Evolutionary conservation across 495 filamentous ascomycete genomes (phyloP).

Genomic region (Aspergillus hancockii): DNA sequence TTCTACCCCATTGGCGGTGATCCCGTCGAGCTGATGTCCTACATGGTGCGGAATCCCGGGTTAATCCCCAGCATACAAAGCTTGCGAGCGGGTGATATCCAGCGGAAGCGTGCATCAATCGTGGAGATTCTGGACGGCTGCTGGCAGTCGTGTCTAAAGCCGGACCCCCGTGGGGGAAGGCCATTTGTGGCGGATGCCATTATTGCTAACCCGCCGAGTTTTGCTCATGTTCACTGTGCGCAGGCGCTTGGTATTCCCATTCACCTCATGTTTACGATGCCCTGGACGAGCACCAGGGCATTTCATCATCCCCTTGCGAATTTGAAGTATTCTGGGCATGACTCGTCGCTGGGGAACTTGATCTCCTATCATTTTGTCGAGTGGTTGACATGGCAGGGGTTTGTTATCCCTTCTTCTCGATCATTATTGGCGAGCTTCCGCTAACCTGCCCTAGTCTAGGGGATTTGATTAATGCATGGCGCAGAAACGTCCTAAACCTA

Average conservation of each 20-base stretch:
- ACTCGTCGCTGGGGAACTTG: conserved; percentile 53
- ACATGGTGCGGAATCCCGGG: conserved; percentile 58
- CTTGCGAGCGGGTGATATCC: conserved; percentile 46
- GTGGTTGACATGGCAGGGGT: conserved; percentile 68
- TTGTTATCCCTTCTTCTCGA: background rate
- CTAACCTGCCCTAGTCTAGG: conserved; percentile 43
- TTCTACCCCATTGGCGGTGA: conserved; percentile 69
- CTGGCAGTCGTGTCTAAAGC: conserved; percentile 63
- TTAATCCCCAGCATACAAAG: conserved; percentile 50
- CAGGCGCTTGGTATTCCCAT: conserved; percentile 61
- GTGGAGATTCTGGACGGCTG: conserved; percentile 61
- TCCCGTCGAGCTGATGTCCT: conserved; percentile 63
- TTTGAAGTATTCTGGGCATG: conserved; percentile 46
- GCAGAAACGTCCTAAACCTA: conserved; percentile 50
- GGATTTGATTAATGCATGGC: conserved; percentile 60
- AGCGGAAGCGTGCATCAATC: conserved; percentile 48
- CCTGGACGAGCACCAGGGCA: conserved; percentile 58
- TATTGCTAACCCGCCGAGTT: conserved; percentile 67
- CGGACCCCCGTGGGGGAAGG: conserved; percentile 48
- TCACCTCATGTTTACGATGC: conserved; percentile 70
- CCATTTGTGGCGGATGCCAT: conserved; percentile 68
- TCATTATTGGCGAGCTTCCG: too few relatives aligned
- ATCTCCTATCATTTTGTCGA: conserved; percentile 63
- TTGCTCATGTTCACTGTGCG: conserved; percentile 67
- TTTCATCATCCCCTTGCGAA: conserved; percentile 58